phyloP scores from a whole-genome alignment of 106 monocot species.

The Apostasia shenzhenica region DNA sequence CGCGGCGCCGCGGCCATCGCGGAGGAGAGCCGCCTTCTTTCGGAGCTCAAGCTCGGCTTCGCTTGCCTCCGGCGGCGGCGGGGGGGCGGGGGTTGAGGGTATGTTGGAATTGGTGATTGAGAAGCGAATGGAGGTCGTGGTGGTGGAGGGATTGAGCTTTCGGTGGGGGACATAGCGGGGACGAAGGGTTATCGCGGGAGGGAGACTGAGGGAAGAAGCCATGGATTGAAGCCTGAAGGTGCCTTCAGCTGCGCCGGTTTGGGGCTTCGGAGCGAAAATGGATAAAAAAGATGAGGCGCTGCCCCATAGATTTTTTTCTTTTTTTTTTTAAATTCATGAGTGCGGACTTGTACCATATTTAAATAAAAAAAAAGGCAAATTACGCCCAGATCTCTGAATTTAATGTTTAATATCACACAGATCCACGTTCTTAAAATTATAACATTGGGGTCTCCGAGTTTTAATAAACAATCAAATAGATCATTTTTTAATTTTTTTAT shows the following conservation, averaged over 20 bases:
- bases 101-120: neutral
- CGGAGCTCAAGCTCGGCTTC: constrained; percentile 13
- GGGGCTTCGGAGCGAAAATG: neutral
- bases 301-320: too few relatives aligned
- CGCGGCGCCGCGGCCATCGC: constrained; percentile 6
- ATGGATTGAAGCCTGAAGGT: neutral
- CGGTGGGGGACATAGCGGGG: neutral
- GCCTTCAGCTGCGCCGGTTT: neutral
- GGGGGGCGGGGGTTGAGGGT: constrained; percentile 8
- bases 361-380: too few relatives aligned
- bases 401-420: too few relatives aligned
- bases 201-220: constrained; percentile 12
- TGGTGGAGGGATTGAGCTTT: neutral
- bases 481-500: too few relatives aligned
- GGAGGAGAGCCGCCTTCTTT: constrained; percentile 22
- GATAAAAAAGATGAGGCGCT: too few relatives aligned
- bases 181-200: neutral
- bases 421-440: too few relatives aligned
- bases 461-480: too few relatives aligned
- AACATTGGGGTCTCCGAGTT: too few relatives aligned
- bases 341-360: too few relatives aligned
- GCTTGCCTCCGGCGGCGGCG: constrained; percentile 1
- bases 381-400: too few relatives aligned
- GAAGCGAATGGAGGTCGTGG: constrained; percentile 4
- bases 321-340: too few relatives aligned